phyloP scores from a whole-genome alignment of 2,329 filamentous ascomycete genomes.

The Karstenula rhodostoma region DNA sequence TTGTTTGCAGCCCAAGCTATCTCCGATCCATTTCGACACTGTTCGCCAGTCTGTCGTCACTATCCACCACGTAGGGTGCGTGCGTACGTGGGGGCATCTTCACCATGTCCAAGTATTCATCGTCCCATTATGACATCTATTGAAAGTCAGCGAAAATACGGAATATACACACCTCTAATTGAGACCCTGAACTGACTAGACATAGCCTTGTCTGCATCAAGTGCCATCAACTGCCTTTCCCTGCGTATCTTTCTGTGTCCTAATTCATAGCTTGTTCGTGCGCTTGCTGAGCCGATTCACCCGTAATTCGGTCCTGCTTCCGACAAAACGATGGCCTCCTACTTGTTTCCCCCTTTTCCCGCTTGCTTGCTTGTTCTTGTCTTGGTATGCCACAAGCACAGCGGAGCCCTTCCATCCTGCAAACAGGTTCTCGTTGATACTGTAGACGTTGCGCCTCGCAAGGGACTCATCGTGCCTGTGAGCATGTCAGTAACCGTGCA shows the following conservation, averaged over 20 bases:
- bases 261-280: background rate
- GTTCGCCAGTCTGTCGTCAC: background rate
- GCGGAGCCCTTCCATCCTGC: too few relatives aligned
- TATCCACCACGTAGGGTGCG: background rate
- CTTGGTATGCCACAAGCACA: background rate
- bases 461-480: too few relatives aligned
- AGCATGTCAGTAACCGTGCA: too few relatives aligned
- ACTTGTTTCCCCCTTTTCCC: too few relatives aligned
- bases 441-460: too few relatives aligned
- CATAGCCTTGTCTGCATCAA: background rate
- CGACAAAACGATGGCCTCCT: background rate
- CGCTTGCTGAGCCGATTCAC: background rate
- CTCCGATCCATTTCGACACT: background rate
- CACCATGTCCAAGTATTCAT: background rate
- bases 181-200: background rate
- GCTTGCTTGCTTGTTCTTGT: background rate
- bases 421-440: too few relatives aligned
- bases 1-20: conserved; percentile 4
- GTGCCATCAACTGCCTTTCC: background rate
- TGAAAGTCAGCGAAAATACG: background rate
- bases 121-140: background rate
- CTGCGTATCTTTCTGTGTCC: background rate
- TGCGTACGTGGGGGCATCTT: background rate
- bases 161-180: background rate
- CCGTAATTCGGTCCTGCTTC: background rate